phyloP scores from a whole-genome alignment of 2,329 filamentous ascomycete species.

The Stemphylium lycopersici region DNA sequence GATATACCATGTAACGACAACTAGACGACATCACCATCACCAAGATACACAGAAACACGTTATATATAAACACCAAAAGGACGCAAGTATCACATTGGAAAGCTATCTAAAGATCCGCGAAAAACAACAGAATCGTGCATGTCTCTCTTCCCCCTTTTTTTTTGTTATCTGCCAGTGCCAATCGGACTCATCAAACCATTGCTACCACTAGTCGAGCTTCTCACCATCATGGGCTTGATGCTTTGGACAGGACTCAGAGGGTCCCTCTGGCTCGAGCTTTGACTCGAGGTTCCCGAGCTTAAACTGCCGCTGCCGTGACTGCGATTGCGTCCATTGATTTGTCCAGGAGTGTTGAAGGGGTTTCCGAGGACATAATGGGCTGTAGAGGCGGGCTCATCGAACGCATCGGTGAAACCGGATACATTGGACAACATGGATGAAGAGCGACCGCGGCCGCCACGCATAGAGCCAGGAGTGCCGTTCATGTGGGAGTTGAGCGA shows the following conservation, averaged over 20 bases:
- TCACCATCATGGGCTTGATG: constrained; percentile 42
- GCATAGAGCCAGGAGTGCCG: constrained; percentile 44
- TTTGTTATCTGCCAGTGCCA: constrained; percentile 32
- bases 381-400: constrained; percentile 44
- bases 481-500: constrained; percentile 36
- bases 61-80: constrained; percentile 21
- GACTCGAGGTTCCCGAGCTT: constrained; percentile 52
- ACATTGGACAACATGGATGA: constrained; percentile 60
- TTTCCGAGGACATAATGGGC: constrained; percentile 39
- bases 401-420: constrained; percentile 58
- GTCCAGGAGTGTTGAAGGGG: constrained; percentile 48
- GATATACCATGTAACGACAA: too few relatives aligned
- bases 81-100: constrained; percentile 35
- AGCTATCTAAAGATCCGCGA: constrained; percentile 26
- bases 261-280: constrained; percentile 47
- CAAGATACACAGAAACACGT: not conserved
- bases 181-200: constrained; percentile 41
- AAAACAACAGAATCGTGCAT: constrained; percentile 19
- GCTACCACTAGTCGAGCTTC: constrained; percentile 40
- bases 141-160: constrained; percentile 4
- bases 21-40: not conserved
- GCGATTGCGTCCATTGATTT: constrained; percentile 47
- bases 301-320: constrained; percentile 58
- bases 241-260: constrained; percentile 47
- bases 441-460: constrained; percentile 54